Base-by-base conservation (phyloP, 495 filamentous ascomycete genomes). In the Penicillium herquei region DNA sequence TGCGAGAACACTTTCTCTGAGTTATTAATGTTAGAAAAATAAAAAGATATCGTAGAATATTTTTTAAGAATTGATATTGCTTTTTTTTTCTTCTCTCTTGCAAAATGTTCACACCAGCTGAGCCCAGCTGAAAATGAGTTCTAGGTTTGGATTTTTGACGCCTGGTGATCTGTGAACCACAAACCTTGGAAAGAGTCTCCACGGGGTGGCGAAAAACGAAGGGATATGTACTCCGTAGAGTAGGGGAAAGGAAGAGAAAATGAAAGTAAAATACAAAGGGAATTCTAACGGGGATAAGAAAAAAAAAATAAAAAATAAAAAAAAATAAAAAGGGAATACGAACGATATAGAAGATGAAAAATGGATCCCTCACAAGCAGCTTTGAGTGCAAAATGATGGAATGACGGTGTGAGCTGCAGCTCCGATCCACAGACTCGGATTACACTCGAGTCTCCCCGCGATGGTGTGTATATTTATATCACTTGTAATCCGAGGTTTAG, bases 361-460 rank as follows among this genome's bases (percentile, higher is more conserved):
- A 10, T 37, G 34, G 34, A 37, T 37, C 34, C 12, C 34, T 37
- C 34, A 37, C 34, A 37, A 9, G 32, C 16, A 37, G 7, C 34
- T 37, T 37, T 26, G 8, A 31, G 12, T 37, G 2, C 34, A 37
- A 13, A 26, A 31, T 39, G 10, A 3, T 9, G 30, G 32, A 54
- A 54, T 46, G 42, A 54, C 52, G 52, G 52, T 54, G 52, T 54
- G 51, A 34, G 26, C 14, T 52, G 57, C 56, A 54, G 52, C 30
- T 42, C 34, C 2, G 9, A 13, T 13, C 12, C 34, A 10, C 34
- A 9, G 34, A 9, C 34, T 37, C 34, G 34, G 34, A 45, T 47
- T 55, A 52, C 57, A 60, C 41, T 40, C 50, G 32, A 47, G 21
- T 18, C 37, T 39, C 37, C 37, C 10, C 37, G 21, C 21, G 21